A percentile compares a stretch with the other conserved stretches of the same genome.
Evolutionary conservation across 2,329 filamentous ascomycete genomes (phyloP).

Genomic region (Drechslerella coelobrocha): DNA sequence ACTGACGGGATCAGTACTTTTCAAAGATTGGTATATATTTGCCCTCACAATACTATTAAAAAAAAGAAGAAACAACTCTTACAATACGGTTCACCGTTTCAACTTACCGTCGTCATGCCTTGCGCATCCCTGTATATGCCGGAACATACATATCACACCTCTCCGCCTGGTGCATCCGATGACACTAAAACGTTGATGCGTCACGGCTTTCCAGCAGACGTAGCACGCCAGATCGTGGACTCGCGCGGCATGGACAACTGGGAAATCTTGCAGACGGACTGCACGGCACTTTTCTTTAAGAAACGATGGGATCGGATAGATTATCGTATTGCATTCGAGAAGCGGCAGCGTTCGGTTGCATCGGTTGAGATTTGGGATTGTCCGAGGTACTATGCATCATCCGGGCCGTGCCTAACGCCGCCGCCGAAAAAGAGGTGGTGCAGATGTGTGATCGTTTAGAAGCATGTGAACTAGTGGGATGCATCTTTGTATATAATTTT

Average conservation of each 20-base stretch:
- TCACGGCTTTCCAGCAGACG: conserved; percentile 28
- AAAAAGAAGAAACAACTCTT: neutral
- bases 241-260: conserved; percentile 43
- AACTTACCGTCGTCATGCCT: conserved; percentile 14
- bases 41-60: too few relatives aligned
- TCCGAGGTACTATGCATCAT: too few relatives aligned
- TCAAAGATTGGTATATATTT: too few relatives aligned
- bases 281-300: conserved; percentile 37
- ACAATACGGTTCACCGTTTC: neutral
- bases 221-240: conserved; percentile 24
- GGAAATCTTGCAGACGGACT: conserved; percentile 41
- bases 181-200: conserved; percentile 43
- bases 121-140: conserved; percentile 31
- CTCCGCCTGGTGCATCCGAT: conserved; percentile 13
- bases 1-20: too few relatives aligned
- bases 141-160: conserved; percentile 32
- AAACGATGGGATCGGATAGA: conserved; percentile 47
- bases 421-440: neutral
- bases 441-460: neutral
- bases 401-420: too few relatives aligned
- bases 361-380: too few relatives aligned
- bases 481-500: neutral
- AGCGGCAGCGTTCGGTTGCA: conserved; percentile 11
- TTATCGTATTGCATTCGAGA: conserved; percentile 18
- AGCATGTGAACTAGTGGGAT: neutral